A percentile compares a stretch with the other conserved stretches of the same genome.
Evolutionary conservation across 441 rosid genomes (phyloP).

Genomic region (Theobroma grandiflorum): DNA sequence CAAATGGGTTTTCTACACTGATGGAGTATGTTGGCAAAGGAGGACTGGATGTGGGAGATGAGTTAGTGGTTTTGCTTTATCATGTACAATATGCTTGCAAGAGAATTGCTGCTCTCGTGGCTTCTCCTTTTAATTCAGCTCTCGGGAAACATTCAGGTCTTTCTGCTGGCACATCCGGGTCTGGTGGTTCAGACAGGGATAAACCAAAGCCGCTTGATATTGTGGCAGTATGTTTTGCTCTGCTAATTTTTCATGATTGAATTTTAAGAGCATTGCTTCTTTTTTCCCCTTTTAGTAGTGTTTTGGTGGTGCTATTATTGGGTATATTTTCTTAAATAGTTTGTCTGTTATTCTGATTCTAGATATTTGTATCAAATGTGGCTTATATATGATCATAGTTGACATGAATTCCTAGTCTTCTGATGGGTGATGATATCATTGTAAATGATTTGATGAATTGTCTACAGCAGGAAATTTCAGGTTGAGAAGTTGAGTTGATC

Average conservation of each 20-base stretch:
- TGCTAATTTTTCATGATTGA: not conserved
- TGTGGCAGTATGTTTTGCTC: constrained; percentile 59
- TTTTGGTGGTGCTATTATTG: not conserved
- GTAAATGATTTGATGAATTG: not conserved
- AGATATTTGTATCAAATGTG: not conserved
- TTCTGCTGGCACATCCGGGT: constrained; percentile 30
- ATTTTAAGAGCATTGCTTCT: not conserved
- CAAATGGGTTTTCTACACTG: constrained; percentile 46
- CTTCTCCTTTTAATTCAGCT: constrained; percentile 85
- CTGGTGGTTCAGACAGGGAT: constrained; percentile 66
- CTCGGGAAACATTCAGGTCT: constrained; percentile 54
- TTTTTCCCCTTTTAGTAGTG: not conserved
- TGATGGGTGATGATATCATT: not conserved
- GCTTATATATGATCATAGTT: not conserved
- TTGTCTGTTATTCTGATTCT: not conserved
- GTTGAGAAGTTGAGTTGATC: not conserved
- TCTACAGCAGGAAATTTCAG: not conserved
- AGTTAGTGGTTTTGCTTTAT: constrained; percentile 67
- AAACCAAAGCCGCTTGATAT: constrained; percentile 89
- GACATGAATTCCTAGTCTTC: not conserved
- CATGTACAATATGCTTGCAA: constrained; percentile 90
- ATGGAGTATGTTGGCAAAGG: constrained; percentile 66
- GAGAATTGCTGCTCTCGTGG: constrained; percentile 86
- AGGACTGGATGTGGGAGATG: constrained; percentile 69
- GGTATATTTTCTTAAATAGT: not conserved